phyloP scores from a whole-genome alignment of 768 basidiomycete species.

The Serendipita sp. region DNA sequence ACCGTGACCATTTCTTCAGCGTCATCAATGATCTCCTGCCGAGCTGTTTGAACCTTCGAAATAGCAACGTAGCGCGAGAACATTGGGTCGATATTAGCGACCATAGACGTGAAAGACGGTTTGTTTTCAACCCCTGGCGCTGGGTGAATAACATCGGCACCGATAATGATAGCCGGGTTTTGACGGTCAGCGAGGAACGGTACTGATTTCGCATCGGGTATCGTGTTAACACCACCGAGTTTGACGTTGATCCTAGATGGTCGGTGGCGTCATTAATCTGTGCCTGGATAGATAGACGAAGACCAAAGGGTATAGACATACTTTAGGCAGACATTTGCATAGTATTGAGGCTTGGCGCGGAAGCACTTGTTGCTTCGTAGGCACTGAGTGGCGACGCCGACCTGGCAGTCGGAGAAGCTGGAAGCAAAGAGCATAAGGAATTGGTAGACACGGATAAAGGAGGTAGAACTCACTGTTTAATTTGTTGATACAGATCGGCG shows the following conservation, averaged over 20 bases:
- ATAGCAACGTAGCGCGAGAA: conserved; percentile 53
- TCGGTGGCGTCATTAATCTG: background rate
- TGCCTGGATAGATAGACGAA: background rate
- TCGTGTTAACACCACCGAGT: conserved; percentile 64
- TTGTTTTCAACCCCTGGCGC: conserved; percentile 61
- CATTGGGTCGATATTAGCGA: conserved; percentile 62
- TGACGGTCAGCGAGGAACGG: conserved; percentile 47
- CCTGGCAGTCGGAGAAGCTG: conserved; percentile 20
- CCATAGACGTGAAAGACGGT: conserved; percentile 67
- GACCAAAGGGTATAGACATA: conserved; percentile 19
- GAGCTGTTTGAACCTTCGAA: conserved; percentile 46
- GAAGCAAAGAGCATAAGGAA: background rate
- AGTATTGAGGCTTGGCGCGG: conserved; percentile 58
- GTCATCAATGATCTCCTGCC: conserved; percentile 64
- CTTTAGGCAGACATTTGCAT: conserved; percentile 65
- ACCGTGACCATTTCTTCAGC: conserved; percentile 49
- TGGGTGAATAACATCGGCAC: conserved; percentile 73
- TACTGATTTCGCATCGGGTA: conserved; percentile 54
- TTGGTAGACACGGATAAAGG: background rate
- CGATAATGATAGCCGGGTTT: conserved; percentile 67
- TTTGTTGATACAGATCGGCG: conserved; percentile 56
- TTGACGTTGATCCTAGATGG: conserved; percentile 58
- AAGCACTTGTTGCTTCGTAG: conserved; percentile 49
- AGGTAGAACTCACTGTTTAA: conserved; percentile 48
- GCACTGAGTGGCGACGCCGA: conserved; percentile 68